Evolutionary conservation across 2,329 filamentous ascomycete species (phyloP).

Genomic region (Escovopsis sp.): DNA sequence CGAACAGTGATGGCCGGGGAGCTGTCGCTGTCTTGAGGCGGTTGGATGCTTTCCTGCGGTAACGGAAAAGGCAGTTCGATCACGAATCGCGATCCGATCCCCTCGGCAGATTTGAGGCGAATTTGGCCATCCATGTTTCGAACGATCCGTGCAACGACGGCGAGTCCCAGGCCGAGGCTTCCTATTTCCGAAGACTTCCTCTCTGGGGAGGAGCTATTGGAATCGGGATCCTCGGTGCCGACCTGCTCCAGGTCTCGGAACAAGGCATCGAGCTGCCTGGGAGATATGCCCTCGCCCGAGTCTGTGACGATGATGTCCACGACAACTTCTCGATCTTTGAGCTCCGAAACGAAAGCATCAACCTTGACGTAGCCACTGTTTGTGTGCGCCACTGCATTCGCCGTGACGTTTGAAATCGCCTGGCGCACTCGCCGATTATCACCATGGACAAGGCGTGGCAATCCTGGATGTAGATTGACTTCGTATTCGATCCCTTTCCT

Average conservation of each 20-base stretch:
- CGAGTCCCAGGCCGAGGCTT: slow-evolving; percentile 68
- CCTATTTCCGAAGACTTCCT: slow-evolving; percentile 19
- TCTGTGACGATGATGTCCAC: slow-evolving; percentile 66
- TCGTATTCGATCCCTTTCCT: slow-evolving; percentile 62
- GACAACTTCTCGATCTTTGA: slow-evolving; percentile 38
- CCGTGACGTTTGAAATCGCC: slow-evolving; percentile 66
- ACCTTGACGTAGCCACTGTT: slow-evolving; percentile 50
- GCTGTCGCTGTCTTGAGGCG: slow-evolving; percentile 6
- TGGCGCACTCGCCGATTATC: slow-evolving; percentile 72
- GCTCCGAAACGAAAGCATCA: slow-evolving; percentile 49
- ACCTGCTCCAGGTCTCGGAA: slow-evolving; percentile 48
- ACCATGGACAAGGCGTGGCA: slow-evolving; percentile 60
- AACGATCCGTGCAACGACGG: slow-evolving; percentile 71
- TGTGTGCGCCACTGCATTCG: slow-evolving; percentile 76
- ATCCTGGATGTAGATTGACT: slow-evolving; percentile 48
- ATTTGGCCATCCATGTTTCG: slow-evolving; percentile 86
- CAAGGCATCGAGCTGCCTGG: slow-evolving; percentile 38
- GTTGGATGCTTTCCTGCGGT: slow-evolving; percentile 25
- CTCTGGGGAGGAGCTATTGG: slow-evolving; percentile 6
- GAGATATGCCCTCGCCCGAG: slow-evolving; percentile 60
- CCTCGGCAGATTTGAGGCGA: slow-evolving; percentile 68
- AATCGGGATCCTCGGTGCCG: slow-evolving; percentile 28
- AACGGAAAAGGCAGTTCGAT: slow-evolving; percentile 64
- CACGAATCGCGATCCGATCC: slow-evolving; percentile 69
- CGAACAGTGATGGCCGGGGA: slow-evolving; percentile 4